Percentiles rank a stretch among this genome's conserved stretches.
Conservation (phyloP, 495 filamentous ascomycete genomes). For the Cercophora scortea region DNA sequence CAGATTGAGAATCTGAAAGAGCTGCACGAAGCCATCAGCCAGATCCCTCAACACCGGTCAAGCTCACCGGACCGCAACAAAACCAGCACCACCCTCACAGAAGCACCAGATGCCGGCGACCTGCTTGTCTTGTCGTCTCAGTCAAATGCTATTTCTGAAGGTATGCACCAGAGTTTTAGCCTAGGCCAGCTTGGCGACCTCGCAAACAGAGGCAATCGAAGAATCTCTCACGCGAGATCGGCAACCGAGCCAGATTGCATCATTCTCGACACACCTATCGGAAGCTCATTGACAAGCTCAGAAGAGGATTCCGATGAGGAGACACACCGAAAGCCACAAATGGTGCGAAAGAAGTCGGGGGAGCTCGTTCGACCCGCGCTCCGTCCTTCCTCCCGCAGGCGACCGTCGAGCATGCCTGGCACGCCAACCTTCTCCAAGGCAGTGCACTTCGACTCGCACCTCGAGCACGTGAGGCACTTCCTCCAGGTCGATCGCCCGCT, state of each 20-base stretch:
- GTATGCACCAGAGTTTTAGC: constrained; percentile 30
- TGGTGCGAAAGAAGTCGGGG: constrained; percentile 97
- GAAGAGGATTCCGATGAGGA: constrained; percentile 59
- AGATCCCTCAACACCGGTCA: constrained; percentile 60
- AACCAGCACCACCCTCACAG: constrained; percentile 8
- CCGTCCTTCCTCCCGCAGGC: constrained; percentile 63
- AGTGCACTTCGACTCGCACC: constrained; percentile 89
- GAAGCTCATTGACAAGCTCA: constrained; percentile 49
- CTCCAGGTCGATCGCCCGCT: constrained; percentile 85
- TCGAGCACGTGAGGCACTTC: constrained; percentile 94
- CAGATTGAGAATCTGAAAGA: constrained; percentile 61
- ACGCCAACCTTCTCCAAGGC: constrained; percentile 92
- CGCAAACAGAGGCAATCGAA: constrained; percentile 19
- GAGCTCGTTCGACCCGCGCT: constrained; percentile 92
- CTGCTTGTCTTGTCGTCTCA: constrained; percentile 25
- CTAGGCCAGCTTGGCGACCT: constrained; percentile 26
- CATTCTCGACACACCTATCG: constrained; percentile 39
- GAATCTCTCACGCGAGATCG: constrained; percentile 71
- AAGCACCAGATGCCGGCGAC: constrained; percentile 19
- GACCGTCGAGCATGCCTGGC: constrained; percentile 94
- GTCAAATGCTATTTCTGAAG: constrained; percentile 23
- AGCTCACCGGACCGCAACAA: constrained; percentile 47
- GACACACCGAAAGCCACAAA: constrained; percentile 61
- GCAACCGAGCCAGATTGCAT: constrained; percentile 66
- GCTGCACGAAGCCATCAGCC: constrained; percentile 73